phyloP scores from a whole-genome alignment of 352 stramenopile genomes.

The Phytophthora sansomeana region DNA sequence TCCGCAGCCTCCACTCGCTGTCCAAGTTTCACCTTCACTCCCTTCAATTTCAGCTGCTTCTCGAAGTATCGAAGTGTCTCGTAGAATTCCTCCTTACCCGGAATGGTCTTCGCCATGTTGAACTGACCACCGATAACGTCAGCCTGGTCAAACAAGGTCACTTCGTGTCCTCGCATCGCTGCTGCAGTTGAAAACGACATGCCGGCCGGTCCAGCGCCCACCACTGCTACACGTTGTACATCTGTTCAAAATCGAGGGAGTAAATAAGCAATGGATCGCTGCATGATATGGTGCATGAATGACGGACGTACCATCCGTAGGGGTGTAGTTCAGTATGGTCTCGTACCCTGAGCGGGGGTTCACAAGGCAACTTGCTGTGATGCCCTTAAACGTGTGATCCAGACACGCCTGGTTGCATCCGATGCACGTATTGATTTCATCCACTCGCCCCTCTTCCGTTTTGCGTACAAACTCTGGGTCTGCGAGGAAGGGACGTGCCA shows the following conservation, averaged over 20 bases:
- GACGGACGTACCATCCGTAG: constrained; percentile 44
- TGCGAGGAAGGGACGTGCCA: constrained; percentile 94
- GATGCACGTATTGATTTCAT: constrained; percentile 99
- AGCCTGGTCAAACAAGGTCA: constrained; percentile 94
- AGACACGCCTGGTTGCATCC: constrained; percentile 97
- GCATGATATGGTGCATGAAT: background rate
- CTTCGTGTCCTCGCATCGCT: constrained; percentile 91
- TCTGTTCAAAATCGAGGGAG: constrained; percentile 23
- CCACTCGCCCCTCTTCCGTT: constrained; percentile 82
- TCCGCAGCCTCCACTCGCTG: constrained; percentile 59
- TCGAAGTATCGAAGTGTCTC: constrained; percentile 97
- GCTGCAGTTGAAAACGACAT: constrained; percentile 92
- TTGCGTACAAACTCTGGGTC: constrained; percentile 96
- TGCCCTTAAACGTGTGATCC: constrained; percentile 97
- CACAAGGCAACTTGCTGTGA: constrained; percentile 95
- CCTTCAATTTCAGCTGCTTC: constrained; percentile 86
- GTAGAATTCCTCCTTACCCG: constrained; percentile 97
- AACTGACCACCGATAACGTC: constrained; percentile 95
- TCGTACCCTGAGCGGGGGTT: constrained; percentile 97
- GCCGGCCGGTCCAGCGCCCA: constrained; percentile 95
- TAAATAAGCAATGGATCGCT: constrained; percentile 5
- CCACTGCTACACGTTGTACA: constrained; percentile 84
- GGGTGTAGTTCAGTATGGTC: constrained; percentile 88
- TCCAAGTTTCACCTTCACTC: constrained; percentile 86
- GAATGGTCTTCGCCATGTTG: constrained; percentile 97